A percentile compares a stretch with the other conserved stretches of the same genome.
Evolutionary conservation across 2,329 filamentous ascomycete species (phyloP).

Genomic region (Apiospora hydei): DNA sequence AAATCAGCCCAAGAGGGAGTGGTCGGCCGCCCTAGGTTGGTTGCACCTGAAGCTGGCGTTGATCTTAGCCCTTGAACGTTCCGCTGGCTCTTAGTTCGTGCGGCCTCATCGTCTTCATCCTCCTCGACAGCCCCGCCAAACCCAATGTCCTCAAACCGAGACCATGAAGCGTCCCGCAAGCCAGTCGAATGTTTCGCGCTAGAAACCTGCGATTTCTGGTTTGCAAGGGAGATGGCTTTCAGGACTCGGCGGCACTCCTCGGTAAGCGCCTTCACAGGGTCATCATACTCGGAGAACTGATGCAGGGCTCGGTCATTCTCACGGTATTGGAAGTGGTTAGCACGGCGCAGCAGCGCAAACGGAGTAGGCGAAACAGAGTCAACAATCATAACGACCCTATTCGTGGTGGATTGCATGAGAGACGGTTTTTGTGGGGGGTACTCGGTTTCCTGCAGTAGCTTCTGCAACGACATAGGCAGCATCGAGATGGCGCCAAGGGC

Average conservation of each 20-base stretch:
- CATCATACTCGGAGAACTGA: constrained; percentile 86
- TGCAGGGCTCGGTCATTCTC: constrained; percentile 86
- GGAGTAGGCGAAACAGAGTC: constrained; percentile 94
- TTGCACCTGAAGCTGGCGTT: constrained; percentile 71
- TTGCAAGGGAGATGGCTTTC: constrained; percentile 84
- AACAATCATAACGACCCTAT: constrained; percentile 96
- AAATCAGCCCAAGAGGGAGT: constrained; percentile 99
- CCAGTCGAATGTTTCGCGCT: constrained; percentile 75
- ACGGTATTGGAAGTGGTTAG: constrained; percentile 94
- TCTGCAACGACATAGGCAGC: constrained; percentile 89
- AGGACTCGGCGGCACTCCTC: constrained; percentile 94
- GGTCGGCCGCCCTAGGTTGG: constrained; percentile 79
- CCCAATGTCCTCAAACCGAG: constrained; percentile 92
- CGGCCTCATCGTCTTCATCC: constrained; percentile 70
- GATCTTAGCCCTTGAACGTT: constrained; percentile 62
- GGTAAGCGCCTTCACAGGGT: constrained; percentile 85
- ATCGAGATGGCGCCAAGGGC: constrained; percentile 80
- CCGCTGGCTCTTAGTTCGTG: constrained; percentile 46
- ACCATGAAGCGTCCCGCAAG: constrained; percentile 90
- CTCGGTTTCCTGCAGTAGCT: constrained; percentile 88
- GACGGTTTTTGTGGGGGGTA: constrained; percentile 85
- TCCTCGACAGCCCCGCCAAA: constrained; percentile 81
- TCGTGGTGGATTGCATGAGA: constrained; percentile 80
- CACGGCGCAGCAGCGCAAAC: constrained; percentile 86
- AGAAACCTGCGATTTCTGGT: constrained; percentile 83